Evolutionary conservation across 768 basidiomycete species (phyloP), one percentile per base, ranked within the genome.

Genomic region (Tricholoma furcatifolium): DNA sequence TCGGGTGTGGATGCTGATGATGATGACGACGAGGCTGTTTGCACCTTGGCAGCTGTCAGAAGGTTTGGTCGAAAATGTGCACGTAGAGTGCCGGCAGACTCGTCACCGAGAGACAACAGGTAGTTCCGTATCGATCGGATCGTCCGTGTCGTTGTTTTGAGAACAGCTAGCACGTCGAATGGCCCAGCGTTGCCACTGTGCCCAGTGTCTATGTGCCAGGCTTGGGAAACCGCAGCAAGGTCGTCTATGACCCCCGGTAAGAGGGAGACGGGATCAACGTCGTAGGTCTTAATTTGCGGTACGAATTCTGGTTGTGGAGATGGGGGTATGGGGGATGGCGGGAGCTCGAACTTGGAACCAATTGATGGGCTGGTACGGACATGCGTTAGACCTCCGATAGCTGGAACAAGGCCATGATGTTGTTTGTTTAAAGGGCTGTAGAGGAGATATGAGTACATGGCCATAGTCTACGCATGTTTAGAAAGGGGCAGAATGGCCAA

Each of bases 91-190:
- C 74, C 80, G 14, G 81, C 73, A 2, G 78, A 80, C 52, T 92
- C 88, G 62, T 92, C 85, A 0, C 91, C 92, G 12, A 94, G 80
- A 0, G 88, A 83, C 30, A 94, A 73, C 17, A 93, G 72, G 66
- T 93, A 94, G 65, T 91, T 91, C 11, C 93, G 81, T 30, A 91
- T 87, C 12, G 87, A 85, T 31, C 93, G 83, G 43, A 97, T 84
- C 4, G 89, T 84, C 36, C 78, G 80, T 6, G 92, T 93, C 0
- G 93, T 94, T 1, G 77, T 82, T 67, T 91, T 87, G 52, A 96
- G 80, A 4, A 85, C 73, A 4, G 74, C 75, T 8, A 95, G 78
- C 6, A 97, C 78, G 55, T 91, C 87, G 44, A 82, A 69, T 17
- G 61, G 48, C 47, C 57, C 27, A 31, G 36, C 32, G 24, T 61